phyloP scores from a whole-genome alignment of 2,329 filamentous ascomycete genomes.

The Corniculantispora saksenae region DNA sequence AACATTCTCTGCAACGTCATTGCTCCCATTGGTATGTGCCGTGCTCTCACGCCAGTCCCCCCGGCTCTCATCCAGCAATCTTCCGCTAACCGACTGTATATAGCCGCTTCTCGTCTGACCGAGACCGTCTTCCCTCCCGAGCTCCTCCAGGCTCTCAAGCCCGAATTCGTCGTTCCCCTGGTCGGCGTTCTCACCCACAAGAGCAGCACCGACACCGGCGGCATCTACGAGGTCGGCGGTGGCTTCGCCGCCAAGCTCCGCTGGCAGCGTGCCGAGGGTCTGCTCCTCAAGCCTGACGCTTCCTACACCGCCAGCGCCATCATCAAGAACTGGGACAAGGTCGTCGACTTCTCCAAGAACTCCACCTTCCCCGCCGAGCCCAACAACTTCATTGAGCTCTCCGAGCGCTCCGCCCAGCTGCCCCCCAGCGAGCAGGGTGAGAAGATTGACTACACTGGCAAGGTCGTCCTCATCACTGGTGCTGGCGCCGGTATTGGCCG shows the following conservation, averaged over 20 bases:
- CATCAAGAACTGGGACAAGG: constrained; percentile 84
- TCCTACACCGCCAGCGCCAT: constrained; percentile 86
- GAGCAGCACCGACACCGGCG: constrained; percentile 82
- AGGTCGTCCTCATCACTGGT: constrained; percentile 84
- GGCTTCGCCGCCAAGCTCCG: constrained; percentile 90
- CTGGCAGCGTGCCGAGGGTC: constrained; percentile 91
- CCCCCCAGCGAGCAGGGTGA: constrained; percentile 70
- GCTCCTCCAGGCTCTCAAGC: constrained; percentile 79
- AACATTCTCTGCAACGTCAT: constrained; percentile 96
- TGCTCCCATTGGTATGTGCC: constrained; percentile 68
- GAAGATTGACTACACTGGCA: constrained; percentile 78
- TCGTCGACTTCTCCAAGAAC: constrained; percentile 77
- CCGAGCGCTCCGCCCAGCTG: constrained; percentile 81
- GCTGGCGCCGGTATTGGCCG: constrained; percentile 90
- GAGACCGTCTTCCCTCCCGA: constrained; percentile 95
- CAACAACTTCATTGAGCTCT: constrained; percentile 82
- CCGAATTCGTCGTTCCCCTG: constrained; percentile 92
- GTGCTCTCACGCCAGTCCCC: background rate
- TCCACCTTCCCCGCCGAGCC: constrained; percentile 81
- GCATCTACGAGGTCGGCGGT: constrained; percentile 91
- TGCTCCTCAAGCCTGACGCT: constrained; percentile 84
- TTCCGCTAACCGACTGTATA: constrained; percentile 23
- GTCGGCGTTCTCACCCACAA: constrained; percentile 87
- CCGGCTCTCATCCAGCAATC: background rate
- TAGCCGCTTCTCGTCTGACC: constrained; percentile 91